phyloP scores from a whole-genome alignment of 805 yeast genomes.

The Nakazawaea ishiwadae region DNA sequence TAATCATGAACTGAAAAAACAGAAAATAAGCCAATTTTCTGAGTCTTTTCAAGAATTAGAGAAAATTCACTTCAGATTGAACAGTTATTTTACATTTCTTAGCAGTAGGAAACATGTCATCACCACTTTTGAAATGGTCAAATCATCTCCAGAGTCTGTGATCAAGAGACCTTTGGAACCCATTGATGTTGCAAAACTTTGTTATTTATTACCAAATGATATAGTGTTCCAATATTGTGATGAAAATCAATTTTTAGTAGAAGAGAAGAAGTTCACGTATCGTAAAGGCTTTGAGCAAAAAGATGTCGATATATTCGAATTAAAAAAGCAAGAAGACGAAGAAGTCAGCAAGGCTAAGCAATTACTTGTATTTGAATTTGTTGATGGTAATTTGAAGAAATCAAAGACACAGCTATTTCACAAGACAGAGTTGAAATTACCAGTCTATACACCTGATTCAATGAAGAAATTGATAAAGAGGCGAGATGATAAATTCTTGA shows the following conservation, averaged over 20 bases:
- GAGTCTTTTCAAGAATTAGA: constrained; percentile 34
- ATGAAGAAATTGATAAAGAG: constrained; percentile 56
- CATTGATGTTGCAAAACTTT: constrained; percentile 62
- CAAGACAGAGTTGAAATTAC: constrained; percentile 41
- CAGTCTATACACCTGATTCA: constrained; percentile 49
- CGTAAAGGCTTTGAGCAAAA: constrained; percentile 51
- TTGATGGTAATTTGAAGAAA: constrained; percentile 55
- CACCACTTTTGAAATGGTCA: constrained; percentile 51
- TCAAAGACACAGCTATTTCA: constrained; percentile 41
- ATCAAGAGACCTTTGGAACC: constrained; percentile 38
- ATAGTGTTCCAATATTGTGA: constrained; percentile 73
- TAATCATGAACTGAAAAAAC: constrained; percentile 8
- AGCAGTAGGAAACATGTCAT: constrained; percentile 56
- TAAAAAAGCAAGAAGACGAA: constrained; percentile 32
- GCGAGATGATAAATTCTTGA: constrained; percentile 49
- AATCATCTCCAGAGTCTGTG: constrained; percentile 46
- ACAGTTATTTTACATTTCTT: constrained; percentile 59
- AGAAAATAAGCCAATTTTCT: constrained; percentile 15
- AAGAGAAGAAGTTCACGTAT: constrained; percentile 38
- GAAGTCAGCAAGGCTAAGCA: constrained; percentile 34
- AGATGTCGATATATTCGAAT: constrained; percentile 46
- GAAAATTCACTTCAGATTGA: constrained; percentile 45
- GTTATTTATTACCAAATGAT: constrained; percentile 60
- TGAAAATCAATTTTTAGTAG: constrained; percentile 53
- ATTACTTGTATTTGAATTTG: constrained; percentile 68